Base-by-base conservation (phyloP, 2,329 filamentous ascomycete species). In the Proliferodiscus dingleyae region DNA sequence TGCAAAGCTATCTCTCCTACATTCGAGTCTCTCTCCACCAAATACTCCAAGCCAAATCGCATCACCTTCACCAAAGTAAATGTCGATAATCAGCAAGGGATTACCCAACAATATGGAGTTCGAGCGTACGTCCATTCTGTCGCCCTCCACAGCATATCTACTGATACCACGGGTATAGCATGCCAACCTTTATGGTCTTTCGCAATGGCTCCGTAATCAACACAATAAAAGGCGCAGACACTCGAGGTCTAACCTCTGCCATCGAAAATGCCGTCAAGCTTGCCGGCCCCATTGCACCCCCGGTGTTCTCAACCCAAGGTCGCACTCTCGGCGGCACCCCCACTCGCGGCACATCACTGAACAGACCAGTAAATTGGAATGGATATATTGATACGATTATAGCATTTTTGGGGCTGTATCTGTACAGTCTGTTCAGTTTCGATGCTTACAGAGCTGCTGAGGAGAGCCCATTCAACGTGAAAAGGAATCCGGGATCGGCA, bases 151-250 rank as follows among this genome's bases (percentile, higher is more conserved):
- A 43, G 11, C 24, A 23, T 24, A 7, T 23, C 13, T 18, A 28
- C 29, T 45, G 19, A 30, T 53, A 51, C 41, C 46, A 28, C 36
- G 42, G 37, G 40, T 19, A 16, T 16, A 78, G 76, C 53, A 90
- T 95, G 82, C 93, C 93, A 5, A 97, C 93, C 42, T 97, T 98
- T 70, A 79, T 96, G 65, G 82, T 97, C 67, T 90, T 89, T 74
- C 85, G 87, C 69, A 81, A 80, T 63, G 83, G 84, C 58, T 73
- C 77, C 54, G 80, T 84, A 59, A 76, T 87, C 62, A 78, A 87
- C 55, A 89, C 85, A 24, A 81, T 95, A 62, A 77, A 79, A 61
- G 93, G 93, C 58, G 89, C 90, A 26, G 87, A 95, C 69, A 78
- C 83, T 1, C 75, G 81, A 9, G 83, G 81, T 41, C 80, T 98